Evolutionary conservation across 208 protist species (phyloP), one percentile per base, ranked within the genome.

Genomic region (Wallacemonas sp.): DNA sequence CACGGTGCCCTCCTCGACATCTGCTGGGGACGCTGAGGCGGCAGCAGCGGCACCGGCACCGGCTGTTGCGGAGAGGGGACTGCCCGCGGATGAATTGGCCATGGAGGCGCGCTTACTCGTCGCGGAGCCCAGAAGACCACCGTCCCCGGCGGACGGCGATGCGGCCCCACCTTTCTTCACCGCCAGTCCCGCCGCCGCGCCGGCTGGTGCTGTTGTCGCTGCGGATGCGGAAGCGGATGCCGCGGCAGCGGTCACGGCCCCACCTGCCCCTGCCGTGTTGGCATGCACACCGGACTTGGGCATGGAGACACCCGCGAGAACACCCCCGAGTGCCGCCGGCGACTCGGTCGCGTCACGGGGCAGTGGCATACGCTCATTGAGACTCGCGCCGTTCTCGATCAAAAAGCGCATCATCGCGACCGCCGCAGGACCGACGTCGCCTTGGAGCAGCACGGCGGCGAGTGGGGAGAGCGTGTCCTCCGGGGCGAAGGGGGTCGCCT

Each of bases 361-460:
- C 23, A 94, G 61, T 8, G 56, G 44, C 52, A 86, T 71, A 26
- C 48, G 33, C 23, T 92, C 72, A 34, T 88, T 78, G 9, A 88
- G 56, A 38, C 63, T 81, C 2, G 88, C 88, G 19, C 83, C 85
- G 23, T 77, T 41, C 32, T 83, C 56, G 0, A 92, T 14, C 24
- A 94, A 70, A 39, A 72, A 80, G 19, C 76, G 63, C 61, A 87
- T 75, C 69, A 83, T 81, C 6, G 57, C 70, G 27, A 80, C 41
- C 26, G 74, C 76, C 17, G 72, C 70, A 1, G 55, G 48, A 1
- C 67, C 76, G 65, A 76, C 72, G 5, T 63, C 48, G 19, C 81
- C 78, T 3, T 72, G 78, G 27, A 91, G 76, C 21, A 91, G 61
- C 44, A 86, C 73, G 12, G 73, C 74, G n/a, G 67, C 72, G 14